Percentiles rank a stretch among this genome's conserved stretches.
phyloP scores from a whole-genome alignment of 352 stramenopile species.

The Pythium graminicola region DNA sequence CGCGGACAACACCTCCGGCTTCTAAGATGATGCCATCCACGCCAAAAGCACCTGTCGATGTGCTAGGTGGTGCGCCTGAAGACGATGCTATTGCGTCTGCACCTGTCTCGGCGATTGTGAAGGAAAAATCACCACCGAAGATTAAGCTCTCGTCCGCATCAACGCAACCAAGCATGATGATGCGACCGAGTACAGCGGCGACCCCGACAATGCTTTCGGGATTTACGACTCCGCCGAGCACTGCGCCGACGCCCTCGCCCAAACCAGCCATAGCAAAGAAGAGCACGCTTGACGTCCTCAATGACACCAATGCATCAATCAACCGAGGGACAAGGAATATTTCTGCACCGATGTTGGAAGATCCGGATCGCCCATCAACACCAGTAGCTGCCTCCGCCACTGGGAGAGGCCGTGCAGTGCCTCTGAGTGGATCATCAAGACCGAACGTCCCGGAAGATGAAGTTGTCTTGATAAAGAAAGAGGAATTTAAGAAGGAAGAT shows the following conservation, averaged over 20 bases:
- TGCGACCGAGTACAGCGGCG: constrained; percentile 3
- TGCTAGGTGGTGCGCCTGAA: constrained; percentile 24
- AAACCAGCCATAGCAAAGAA: constrained; percentile 32
- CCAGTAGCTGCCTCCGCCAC: constrained; percentile 20
- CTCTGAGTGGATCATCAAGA: constrained; percentile 43
- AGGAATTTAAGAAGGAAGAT: constrained; percentile 33
- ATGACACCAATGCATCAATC: constrained; percentile 43
- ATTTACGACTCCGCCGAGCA: background rate
- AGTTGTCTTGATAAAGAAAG: constrained; percentile 61
- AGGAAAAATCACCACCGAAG: constrained; percentile 27
- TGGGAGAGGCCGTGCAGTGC: constrained; percentile 34
- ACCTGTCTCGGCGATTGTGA: constrained; percentile 16
- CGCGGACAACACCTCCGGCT: constrained; percentile 7
- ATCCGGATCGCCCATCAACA: constrained; percentile 16
- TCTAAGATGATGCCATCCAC: constrained; percentile 22
- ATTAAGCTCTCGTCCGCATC: constrained; percentile 11
- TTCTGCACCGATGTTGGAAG: background rate
- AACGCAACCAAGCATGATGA: constrained; percentile 8
- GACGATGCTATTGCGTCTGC: constrained; percentile 23
- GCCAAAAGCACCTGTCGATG: constrained; percentile 25
- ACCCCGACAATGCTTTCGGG: background rate
- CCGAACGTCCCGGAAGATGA: constrained; percentile 64
- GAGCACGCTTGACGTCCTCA: constrained; percentile 66
- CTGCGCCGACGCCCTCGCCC: background rate
- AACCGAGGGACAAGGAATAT: constrained; percentile 18